Evolutionary conservation across 352 stramenopile species (phyloP), one percentile per base, ranked within the genome.

Genomic region (Pythium brassicae): DNA sequence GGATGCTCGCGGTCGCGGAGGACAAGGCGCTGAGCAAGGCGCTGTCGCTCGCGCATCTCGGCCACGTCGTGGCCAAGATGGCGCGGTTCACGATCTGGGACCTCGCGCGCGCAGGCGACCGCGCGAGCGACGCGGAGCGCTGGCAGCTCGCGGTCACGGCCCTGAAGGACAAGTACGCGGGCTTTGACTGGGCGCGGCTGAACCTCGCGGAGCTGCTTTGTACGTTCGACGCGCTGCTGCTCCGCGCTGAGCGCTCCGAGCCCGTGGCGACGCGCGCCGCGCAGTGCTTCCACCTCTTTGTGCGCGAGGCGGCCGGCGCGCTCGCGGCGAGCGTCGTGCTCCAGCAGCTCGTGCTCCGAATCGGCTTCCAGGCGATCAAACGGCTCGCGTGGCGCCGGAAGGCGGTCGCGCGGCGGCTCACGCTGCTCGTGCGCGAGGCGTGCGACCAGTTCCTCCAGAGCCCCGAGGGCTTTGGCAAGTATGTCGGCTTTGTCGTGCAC

Each of bases 381-480:
- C 65, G 74, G 17, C 50, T 83, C n/a, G 63, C 65, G 4, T 53
- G 53, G 44, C 70, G 63, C 50, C 55, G 67, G 19, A 68, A 58
- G 37, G 45, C 64, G 29, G 68, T 83, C 10, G 64, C 61, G 23
- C 65, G 50, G 17, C 61, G 61, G 8, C 58, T 92, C 20, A 74
- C 78, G 20, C 70, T 72, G 25, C 68, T 87, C n/a, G 64, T 92
- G 37, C 78, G 79, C 17, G 68, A 85, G 23, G 57, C 65, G 14
- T 92, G 83, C 53, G 79, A 91, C 12, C 58, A 68, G 29, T 91
- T 86, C 34, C 79, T 92, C 64, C 74, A 74, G 32, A 76, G 53
- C 0, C 59, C 76, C 0, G 80, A 92, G 12, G 61, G 68, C 26
- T 94, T 94, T 65, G 86, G 86, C n/a, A 86, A 78, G 50, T 92